Conservation (phyloP, 2,329 filamentous ascomycete species). For the Leptodontidium sp. region DNA sequence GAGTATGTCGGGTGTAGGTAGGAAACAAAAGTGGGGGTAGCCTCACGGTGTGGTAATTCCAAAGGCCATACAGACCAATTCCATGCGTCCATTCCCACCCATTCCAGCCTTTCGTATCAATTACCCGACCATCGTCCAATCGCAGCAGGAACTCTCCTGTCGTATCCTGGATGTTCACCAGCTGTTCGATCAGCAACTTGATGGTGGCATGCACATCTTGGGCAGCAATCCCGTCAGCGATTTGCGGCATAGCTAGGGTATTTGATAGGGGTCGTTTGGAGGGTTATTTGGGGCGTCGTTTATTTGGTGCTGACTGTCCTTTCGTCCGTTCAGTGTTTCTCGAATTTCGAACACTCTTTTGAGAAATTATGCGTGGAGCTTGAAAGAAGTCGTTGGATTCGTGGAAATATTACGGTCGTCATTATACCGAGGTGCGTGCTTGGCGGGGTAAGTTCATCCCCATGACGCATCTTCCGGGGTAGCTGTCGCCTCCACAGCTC, state of each 20-base stretch:
- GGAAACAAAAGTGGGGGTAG: slow-evolving; percentile 1
- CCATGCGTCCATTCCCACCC: slow-evolving; percentile 87
- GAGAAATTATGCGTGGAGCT: background rate
- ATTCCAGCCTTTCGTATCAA: slow-evolving; percentile 78
- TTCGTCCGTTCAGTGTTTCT: background rate
- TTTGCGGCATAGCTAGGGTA: slow-evolving; percentile 9
- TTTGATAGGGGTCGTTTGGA: background rate
- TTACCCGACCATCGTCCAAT: slow-evolving; percentile 75
- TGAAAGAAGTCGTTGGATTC: slow-evolving; percentile 16
- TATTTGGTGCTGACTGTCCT: background rate
- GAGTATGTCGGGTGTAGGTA: background rate
- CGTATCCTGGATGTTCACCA: slow-evolving; percentile 79
- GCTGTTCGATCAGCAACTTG: slow-evolving; percentile 64
- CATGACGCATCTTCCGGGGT: background rate
- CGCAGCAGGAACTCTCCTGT: slow-evolving; percentile 78
- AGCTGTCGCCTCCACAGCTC: too few relatives aligned
- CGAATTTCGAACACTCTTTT: background rate
- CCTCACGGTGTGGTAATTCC: slow-evolving; percentile 73
- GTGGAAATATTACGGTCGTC: slow-evolving; percentile 14
- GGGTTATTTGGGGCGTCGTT: background rate
- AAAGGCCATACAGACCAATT: slow-evolving; percentile 81
- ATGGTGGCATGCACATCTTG: slow-evolving; percentile 62
- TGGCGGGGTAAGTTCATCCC: background rate
- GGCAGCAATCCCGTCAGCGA: slow-evolving; percentile 38
- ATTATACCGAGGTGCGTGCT: slow-evolving; percentile 22